Conservation (phyloP, 805 yeast genomes). For the Phaffomyces thermotolerans region DNA sequence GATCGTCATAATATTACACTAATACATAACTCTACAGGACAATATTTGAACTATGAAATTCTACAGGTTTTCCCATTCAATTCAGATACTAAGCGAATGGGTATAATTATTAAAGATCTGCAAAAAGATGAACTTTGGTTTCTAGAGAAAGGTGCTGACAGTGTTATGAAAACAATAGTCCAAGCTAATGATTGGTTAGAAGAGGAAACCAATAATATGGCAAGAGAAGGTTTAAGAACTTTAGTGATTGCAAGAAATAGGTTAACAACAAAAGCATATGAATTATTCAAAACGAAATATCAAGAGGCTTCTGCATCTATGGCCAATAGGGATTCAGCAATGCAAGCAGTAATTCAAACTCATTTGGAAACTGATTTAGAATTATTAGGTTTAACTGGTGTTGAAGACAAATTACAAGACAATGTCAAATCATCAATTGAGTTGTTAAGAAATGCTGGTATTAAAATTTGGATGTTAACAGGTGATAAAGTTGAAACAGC, state of each 20-base stretch:
- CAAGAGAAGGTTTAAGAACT: conserved; percentile 95
- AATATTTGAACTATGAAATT: conserved; percentile 52
- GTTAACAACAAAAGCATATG: conserved; percentile 45
- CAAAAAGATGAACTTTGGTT: conserved; percentile 73
- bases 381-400: conserved; percentile 90
- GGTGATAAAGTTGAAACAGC: conserved; percentile 99
- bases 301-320: conserved; percentile 70
- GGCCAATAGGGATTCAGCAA: conserved; percentile 67
- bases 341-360: conserved; percentile 60
- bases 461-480: conserved; percentile 98
- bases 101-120: conserved; percentile 65
- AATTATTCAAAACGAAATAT: conserved; percentile 57
- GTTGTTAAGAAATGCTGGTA: conserved; percentile 88
- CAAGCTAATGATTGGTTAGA: conserved; percentile 91
- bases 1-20: conserved; percentile 73
- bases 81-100: conserved; percentile 96
- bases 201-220: conserved; percentile 96
- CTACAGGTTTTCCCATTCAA: conserved; percentile 88
- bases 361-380: conserved; percentile 80
- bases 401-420: conserved; percentile 87
- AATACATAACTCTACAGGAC: conserved; percentile 51
- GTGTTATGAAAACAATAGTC: conserved; percentile 83
- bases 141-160: conserved; percentile 91
- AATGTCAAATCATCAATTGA: conserved; percentile 92
- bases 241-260: conserved; percentile 87